phyloP scores from a whole-genome alignment of 148 eudicot genomes.

The Heliosperma pusillum region DNA sequence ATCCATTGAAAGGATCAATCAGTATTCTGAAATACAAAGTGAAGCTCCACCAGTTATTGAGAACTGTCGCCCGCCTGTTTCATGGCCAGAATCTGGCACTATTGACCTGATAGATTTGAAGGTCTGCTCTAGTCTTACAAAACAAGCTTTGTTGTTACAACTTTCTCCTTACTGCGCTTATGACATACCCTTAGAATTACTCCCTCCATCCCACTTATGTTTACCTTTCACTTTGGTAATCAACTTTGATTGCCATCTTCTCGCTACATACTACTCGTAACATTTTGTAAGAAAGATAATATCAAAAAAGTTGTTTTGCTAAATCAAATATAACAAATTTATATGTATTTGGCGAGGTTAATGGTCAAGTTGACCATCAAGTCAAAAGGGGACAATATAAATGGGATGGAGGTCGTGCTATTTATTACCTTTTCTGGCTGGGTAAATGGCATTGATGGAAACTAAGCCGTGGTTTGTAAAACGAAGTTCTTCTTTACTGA shows the following conservation, averaged over 20 bases:
- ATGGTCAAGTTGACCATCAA: neutral
- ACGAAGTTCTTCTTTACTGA: slow-evolving; percentile 7
- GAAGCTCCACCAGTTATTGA: slow-evolving; percentile 90
- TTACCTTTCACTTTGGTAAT: neutral
- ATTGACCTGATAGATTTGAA: slow-evolving; percentile 75
- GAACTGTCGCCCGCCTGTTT: slow-evolving; percentile 56
- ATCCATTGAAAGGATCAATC: slow-evolving; percentile 92
- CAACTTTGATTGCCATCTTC: neutral
- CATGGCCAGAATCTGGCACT: slow-evolving; percentile 90
- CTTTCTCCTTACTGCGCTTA: neutral
- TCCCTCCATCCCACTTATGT: neutral
- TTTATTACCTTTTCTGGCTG: neutral
- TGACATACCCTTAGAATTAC: neutral
- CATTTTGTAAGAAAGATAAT: neutral
- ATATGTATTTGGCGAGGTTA: neutral
- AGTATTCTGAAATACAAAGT: slow-evolving; percentile 78
- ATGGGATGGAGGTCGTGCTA: neutral
- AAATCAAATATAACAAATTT: neutral
- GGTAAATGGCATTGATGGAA: neutral
- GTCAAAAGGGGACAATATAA: neutral
- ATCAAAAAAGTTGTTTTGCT: neutral
- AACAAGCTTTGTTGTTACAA: neutral
- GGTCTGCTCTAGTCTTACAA: slow-evolving; percentile 37
- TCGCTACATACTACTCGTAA: too few species aligned
- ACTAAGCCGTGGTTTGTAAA: neutral